Base-by-base conservation (phyloP, 805 yeast genomes). In the Nakazawaea wyomingensis region DNA sequence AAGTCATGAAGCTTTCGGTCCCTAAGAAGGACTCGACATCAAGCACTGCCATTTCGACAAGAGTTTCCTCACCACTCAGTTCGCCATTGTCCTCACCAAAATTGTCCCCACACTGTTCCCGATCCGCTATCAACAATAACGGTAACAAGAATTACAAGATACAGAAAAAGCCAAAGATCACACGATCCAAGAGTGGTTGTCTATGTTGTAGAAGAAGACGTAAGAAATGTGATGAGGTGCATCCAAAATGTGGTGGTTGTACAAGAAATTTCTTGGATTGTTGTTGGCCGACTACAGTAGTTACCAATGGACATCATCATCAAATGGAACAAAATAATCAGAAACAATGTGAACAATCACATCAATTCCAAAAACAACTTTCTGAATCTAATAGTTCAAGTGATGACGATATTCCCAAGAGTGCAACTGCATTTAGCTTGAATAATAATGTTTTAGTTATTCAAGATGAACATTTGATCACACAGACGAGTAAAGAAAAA, bases 71-170 rank as follows among this genome's bases (percentile, higher is more conserved):
- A 9, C 43, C 42, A 8, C n/a, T 44, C 14, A 34, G 31, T n/a
- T 42, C 45, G 3, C 45, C 45, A 18, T 36, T 42, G 20, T 22
- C 41, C 5, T 42, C 45, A 5, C 45, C 45, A n/a, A 31, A 14
- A 30, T 31, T 36, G 11, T 5, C 19, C n/a, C 45, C 45, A 7
- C 33, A 38, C 21, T 30, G 35, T 21, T 24, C 35, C 27, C 27
- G 8, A 17, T 21, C 36, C n/a, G 32, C 32, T 6, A 21, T 24
- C 27, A 24, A 8, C 11, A 24, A 9, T 8, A 9, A 11, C 27
- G 27, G 11, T 24, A 24, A 24, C 27, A 24, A 24, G 8, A 93
- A 95, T 91, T 93, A 81, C 98, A 91, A 41, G 96, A 88, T 44
- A 19, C 43, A 35, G 7, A 43, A 43, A 32, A 43, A 43, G 37